Evolutionary conservation across 257 asterid genomes (phyloP).

Genomic region (Penstemon eatonii): DNA sequence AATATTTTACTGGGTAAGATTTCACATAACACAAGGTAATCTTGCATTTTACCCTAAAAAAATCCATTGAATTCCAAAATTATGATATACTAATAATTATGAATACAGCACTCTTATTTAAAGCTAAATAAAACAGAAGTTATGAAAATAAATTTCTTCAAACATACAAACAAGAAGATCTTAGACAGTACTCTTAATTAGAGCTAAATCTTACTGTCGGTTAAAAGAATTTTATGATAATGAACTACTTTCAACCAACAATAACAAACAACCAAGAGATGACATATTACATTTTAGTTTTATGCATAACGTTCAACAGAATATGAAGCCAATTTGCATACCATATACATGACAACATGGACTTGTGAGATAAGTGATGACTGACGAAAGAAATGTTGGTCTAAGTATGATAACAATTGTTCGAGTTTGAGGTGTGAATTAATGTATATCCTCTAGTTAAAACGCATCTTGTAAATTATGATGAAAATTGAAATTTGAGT

Average conservation of each 20-base stretch:
- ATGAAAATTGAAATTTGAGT: too few species aligned
- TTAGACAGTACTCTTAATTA: not conserved
- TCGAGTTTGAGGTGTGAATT: too few species aligned
- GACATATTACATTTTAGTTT: not conserved
- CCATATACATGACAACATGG: slow-evolving; percentile 2
- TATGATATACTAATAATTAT: not conserved
- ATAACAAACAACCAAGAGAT: not conserved
- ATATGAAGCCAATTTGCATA: not conserved
- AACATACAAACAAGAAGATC: not conserved
- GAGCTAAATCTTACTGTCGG: not conserved
- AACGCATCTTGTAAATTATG: too few species aligned
- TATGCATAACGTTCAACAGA: slow-evolving; percentile 11
- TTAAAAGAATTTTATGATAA: not conserved
- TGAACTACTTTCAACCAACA: not conserved
- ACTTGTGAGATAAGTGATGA: not conserved
- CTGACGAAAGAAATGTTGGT: too few species aligned
- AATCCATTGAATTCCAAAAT: not conserved
- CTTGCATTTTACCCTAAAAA: too few species aligned
- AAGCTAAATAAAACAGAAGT: not conserved
- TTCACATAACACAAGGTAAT: too few species aligned
- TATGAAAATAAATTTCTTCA: slow-evolving; percentile 7
- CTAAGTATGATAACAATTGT: too few species aligned
- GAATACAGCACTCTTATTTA: not conserved
- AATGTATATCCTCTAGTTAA: too few species aligned
- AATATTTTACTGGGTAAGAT: too few species aligned